phyloP scores from a whole-genome alignment of 225 moss, liverwort and hornwort genomes.

The Pseudoscleropodium purum region DNA sequence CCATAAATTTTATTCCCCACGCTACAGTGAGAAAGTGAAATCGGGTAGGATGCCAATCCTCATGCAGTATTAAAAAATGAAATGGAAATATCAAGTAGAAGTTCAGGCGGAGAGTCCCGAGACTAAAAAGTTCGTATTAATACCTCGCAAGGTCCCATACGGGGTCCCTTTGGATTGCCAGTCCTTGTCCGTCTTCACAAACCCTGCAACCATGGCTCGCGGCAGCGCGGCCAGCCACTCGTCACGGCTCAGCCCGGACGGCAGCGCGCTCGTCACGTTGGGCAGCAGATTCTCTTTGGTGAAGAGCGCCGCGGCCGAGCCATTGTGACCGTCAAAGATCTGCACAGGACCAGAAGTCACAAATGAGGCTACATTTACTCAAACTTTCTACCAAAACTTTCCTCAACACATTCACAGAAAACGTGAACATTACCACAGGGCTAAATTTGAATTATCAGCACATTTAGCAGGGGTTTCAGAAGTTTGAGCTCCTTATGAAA shows the following conservation, averaged over 20 bases:
- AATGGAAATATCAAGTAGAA: neutral
- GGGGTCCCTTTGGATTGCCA: conserved; percentile 47
- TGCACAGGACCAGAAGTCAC: neutral
- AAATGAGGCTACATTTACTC: neutral
- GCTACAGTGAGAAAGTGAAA: neutral
- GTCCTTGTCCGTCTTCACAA: conserved; percentile 82
- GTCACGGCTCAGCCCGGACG: conserved; percentile 42
- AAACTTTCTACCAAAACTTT: neutral
- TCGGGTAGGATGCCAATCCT: neutral
- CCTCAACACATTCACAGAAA: neutral
- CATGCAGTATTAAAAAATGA: neutral
- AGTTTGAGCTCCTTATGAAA: neutral
- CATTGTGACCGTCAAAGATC: conserved; percentile 80
- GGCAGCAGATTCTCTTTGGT: conserved; percentile 64
- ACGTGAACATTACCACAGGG: neutral
- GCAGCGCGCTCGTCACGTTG: conserved; percentile 59
- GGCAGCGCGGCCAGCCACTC: conserved; percentile 70
- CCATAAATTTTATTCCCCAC: neutral
- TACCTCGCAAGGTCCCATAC: conserved; percentile 30
- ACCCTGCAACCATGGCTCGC: conserved; percentile 71
- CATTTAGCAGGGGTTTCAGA: too few relatives aligned
- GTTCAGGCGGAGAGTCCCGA: neutral
- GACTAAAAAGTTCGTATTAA: neutral
- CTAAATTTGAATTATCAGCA: neutral
- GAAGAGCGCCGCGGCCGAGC: conserved; percentile 66